Base-by-base conservation (phyloP, 2,329 filamentous ascomycete genomes). In the Hypomyces rosellus region DNA sequence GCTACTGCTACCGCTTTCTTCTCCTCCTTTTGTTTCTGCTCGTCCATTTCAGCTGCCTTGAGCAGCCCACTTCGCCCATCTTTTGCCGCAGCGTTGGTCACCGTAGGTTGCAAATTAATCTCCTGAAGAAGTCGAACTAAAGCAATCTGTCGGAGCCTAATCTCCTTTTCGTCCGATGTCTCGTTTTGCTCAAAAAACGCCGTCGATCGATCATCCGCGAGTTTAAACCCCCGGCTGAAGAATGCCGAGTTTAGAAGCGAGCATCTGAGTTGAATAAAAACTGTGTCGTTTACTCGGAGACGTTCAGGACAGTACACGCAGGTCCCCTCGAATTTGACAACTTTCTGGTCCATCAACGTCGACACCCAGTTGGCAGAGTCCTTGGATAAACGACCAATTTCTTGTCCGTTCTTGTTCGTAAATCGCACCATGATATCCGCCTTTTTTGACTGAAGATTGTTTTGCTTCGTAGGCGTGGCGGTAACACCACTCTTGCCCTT, bases 291-390 rank as follows among this genome's bases (percentile, higher is more conserved):
- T 8, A 91, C 93, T 45, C 88, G 79, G 44, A 97, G 69, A 43
- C 81, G 76, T 50, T 97, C 92, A 0, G 91, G 91, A 0, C 88
- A 88, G 66, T 88, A 97, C 2, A 99, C 89, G 61, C 90, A 96
- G 12, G 80, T 82, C 5, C 88, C 93, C 58, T 95, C 88, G 54
- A 99, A 95, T 18, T 73, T 80, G 72, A 91, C 96, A 3, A 96
- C 78, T 33, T 86, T 85, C 65, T 97, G 90, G 62, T 99, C 93
- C 46, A 97, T 82, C 58, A 99, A 70, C 0, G 90, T 85, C 3
- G 93, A 96, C 5, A 97, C 88, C 91, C 93, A 99, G 53, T 84
- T 82, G 4, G 93, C 90, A 5, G 83, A 84, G 34, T 97, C 91
- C 60, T 91, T 92, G 25, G 90, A 85, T 36, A 99, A 68, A 53